Evolutionary conservation across 306 rosid species (phyloP), one percentile per base, ranked within the genome.

Genomic region (Alnus glutinosa): DNA sequence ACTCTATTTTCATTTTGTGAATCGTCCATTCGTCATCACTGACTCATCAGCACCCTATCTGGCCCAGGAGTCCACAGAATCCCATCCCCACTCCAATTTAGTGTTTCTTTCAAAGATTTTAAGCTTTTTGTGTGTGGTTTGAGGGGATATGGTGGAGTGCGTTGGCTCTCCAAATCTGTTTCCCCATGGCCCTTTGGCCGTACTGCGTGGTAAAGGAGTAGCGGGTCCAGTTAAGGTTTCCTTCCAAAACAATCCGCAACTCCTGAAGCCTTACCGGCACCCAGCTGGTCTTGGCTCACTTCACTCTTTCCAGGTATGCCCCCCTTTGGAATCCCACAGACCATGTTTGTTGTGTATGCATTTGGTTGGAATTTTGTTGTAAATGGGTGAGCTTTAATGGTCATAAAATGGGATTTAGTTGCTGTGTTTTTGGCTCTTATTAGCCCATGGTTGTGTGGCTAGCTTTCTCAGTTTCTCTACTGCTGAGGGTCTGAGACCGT

Each of bases 261-360:
- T 74, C 54, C 82, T 78, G n/a, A 86, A 66, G 54, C 84, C 75
- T 42, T 51, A 44, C 75, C 30, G 28, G 55, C 71, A 74, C 67
- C 76, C 82, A 10, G 15, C 5, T 10, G 81, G 85, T 77, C 90
- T 91, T 52, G 78, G 85, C 80, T 87, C 84, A 28, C 87, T 87
- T 44, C 79, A 82, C 80, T 86, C 86, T 84, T 84, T 86, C 10
- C 93, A 86, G 97, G 95, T 93, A 87, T 47, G 61, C 66, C 48
- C 1, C 1, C 2, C 18, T 10, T 37, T 68, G 72, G 16, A 46
- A n/a, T 39, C 48, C 13, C 51, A 68, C 51, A 18, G 32, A 48
- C 9, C 52, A 68, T n/a, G 2, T 23, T 37, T 72, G 23, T 5
- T 64, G 15, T 3, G 74, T 70, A 18, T 55, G 4, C 61, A 28